phyloP scores from a whole-genome alignment of 177 flowering plant species.

The Vitis hybrid region DNA sequence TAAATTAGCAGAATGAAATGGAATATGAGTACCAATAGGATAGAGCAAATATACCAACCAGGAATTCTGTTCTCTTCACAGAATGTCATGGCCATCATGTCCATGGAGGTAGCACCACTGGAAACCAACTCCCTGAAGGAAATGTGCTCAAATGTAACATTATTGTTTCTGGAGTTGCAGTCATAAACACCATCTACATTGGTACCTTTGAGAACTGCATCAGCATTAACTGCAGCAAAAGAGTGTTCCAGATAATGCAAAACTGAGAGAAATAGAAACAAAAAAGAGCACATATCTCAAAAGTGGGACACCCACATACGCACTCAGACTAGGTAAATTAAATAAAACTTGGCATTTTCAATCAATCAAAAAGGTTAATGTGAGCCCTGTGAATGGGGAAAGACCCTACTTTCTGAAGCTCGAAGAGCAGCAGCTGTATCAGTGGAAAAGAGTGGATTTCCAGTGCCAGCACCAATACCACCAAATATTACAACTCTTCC shows the following conservation, averaged over 20 bases:
- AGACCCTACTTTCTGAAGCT: conserved; percentile 78
- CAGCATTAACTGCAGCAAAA: conserved; percentile 48
- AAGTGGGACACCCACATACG: too few species aligned
- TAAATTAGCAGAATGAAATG: not conserved
- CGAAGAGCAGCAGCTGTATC: conserved; percentile 91
- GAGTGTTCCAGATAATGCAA: too few species aligned
- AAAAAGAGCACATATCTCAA: not conserved
- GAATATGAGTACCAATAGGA: not conserved
- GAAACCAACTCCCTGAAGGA: conserved; percentile 71
- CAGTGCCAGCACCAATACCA: conserved; percentile 84
- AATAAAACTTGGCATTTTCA: not conserved
- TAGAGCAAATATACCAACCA: conserved; percentile 43
- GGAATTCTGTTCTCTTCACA: conserved; percentile 89
- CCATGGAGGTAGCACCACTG: conserved; percentile 62
- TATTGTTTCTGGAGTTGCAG: conserved; percentile 53
- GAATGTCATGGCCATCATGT: conserved; percentile 68
- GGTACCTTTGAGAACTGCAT: conserved; percentile 80
- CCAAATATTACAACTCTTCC: conserved; percentile 95
- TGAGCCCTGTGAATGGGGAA: not conserved
- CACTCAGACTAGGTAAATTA: not conserved
- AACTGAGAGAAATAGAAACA: conserved; percentile 32
- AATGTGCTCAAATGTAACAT: conserved; percentile 54
- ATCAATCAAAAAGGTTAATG: not conserved
- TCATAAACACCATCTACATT: conserved; percentile 70
- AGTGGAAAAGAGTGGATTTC: conserved; percentile 86